A percentile compares a stretch with the other conserved stretches of the same genome.
Evolutionary conservation across 2,329 filamentous ascomycete genomes (phyloP).

Genomic region (Ploettnerulaceae sp.): DNA sequence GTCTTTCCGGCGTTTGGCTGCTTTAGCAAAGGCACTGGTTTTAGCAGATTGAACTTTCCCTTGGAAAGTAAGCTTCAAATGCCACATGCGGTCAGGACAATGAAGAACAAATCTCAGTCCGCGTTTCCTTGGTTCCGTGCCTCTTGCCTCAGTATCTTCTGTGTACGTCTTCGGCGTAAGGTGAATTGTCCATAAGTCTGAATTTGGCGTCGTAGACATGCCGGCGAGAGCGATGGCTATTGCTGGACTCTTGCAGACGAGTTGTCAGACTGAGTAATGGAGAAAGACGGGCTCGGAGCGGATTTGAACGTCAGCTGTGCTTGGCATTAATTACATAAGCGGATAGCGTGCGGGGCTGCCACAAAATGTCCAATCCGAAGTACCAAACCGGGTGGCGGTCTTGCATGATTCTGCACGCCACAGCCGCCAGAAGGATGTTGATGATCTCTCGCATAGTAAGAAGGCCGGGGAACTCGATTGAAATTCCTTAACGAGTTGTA

Average conservation of each 20-base stretch:
- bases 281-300: not conserved
- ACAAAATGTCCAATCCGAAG: not conserved
- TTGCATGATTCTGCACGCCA: not conserved
- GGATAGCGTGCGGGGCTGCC: not conserved
- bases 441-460: not conserved
- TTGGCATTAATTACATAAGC: not conserved
- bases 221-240: conserved; percentile 2
- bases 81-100: conserved; percentile 9
- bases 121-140: conserved; percentile 10
- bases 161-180: conserved; percentile 10
- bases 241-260: conserved; percentile 3
- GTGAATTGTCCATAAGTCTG: conserved; percentile 8
- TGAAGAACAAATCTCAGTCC: conserved; percentile 10
- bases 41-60: conserved; percentile 19
- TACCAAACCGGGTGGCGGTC: not conserved
- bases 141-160: conserved; percentile 11
- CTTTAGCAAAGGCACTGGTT: conserved; percentile 14
- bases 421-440: not conserved
- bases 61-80: conserved; percentile 18
- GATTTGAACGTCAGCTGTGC: not conserved
- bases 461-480: not conserved
- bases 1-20: conserved; percentile 14
- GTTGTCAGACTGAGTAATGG: not conserved
- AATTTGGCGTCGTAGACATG: conserved; percentile 5
- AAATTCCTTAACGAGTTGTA: not conserved